phyloP scores from a whole-genome alignment of 371 early-diverging fungal species.

The Catenaria anguillulae region DNA sequence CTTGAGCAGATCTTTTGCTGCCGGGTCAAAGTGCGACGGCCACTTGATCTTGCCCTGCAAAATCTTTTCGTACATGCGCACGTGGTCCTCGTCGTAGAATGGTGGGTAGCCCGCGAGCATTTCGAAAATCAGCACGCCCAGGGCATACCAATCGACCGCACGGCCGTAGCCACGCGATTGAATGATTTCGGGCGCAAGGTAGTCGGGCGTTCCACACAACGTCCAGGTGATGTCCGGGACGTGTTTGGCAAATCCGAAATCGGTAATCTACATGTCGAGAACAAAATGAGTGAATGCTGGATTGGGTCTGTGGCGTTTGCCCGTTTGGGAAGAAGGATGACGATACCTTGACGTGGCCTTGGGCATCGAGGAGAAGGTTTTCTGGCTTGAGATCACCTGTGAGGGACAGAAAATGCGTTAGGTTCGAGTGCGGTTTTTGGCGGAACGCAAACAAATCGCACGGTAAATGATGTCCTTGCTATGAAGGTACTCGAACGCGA shows the following conservation, averaged over 20 bases:
- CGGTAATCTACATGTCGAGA: constrained; percentile 84
- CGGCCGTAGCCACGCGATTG: constrained; percentile 28
- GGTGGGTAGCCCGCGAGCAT: constrained; percentile 47
- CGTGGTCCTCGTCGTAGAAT: constrained; percentile 38
- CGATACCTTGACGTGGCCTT: constrained; percentile 82
- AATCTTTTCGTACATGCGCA: constrained; percentile 82
- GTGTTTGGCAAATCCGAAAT: constrained; percentile 96
- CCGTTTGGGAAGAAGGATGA: no score
- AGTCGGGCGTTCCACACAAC: constrained; percentile 66
- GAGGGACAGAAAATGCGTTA: no score
- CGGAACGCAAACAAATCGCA: no score
- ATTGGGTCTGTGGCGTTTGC: no score
- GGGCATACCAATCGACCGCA: constrained; percentile 46
- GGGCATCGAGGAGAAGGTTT: constrained; percentile 72
- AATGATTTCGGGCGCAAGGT: constrained; percentile 54
- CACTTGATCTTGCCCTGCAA: constrained; percentile 69
- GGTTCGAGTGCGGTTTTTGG: no score
- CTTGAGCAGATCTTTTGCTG: constrained; percentile 78
- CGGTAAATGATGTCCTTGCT: constrained; percentile 72
- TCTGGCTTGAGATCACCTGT: neutral
- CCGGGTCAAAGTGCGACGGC: constrained; percentile 77
- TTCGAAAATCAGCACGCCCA: constrained; percentile 45
- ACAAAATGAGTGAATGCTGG: no score
- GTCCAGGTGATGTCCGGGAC: constrained; percentile 20
- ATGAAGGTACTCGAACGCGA: constrained; percentile 79